phyloP scores from a whole-genome alignment of 2,329 filamentous ascomycete genomes.

The Talaromyces rugulosus region DNA sequence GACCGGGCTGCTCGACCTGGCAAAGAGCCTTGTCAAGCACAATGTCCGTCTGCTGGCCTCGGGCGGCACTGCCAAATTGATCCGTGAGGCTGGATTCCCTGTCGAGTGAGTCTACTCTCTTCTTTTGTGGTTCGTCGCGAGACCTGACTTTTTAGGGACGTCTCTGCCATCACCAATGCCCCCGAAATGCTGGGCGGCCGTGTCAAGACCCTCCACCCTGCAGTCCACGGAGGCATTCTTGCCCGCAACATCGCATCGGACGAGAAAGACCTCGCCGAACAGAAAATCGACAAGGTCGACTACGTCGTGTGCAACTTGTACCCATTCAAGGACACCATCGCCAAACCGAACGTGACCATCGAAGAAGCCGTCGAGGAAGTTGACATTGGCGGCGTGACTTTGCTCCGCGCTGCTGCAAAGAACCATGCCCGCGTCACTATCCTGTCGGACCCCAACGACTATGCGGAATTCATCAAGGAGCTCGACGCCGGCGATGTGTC shows the following conservation, averaged over 20 bases:
- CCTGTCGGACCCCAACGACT: constrained; percentile 89
- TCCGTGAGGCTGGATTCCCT: constrained; percentile 89
- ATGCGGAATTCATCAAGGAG: constrained; percentile 88
- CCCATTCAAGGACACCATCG: constrained; percentile 97
- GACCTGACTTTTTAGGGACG: constrained; percentile 59
- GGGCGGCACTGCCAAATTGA: constrained; percentile 92
- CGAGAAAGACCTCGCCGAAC: constrained; percentile 91
- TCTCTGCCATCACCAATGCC: constrained; percentile 93
- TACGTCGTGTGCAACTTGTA: constrained; percentile 98
- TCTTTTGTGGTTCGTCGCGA: not conserved
- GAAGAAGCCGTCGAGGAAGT: constrained; percentile 98
- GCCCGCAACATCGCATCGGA: constrained; percentile 91
- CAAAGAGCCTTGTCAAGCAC: constrained; percentile 82
- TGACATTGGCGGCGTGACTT: constrained; percentile 94
- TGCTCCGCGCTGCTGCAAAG: constrained; percentile 94
- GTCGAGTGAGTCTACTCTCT: constrained; percentile 70
- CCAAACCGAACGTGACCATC: constrained; percentile 95
- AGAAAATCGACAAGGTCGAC: constrained; percentile 93
- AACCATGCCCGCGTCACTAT: constrained; percentile 96
- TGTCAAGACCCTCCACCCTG: constrained; percentile 95
- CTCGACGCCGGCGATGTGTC: constrained; percentile 81
- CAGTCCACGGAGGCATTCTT: constrained; percentile 79
- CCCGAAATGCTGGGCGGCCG: constrained; percentile 93
- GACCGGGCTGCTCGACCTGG: constrained; percentile 87
- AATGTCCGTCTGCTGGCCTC: constrained; percentile 92